phyloP scores from a whole-genome alignment of 257 asterid genomes.

The Verbascum thapsus region DNA sequence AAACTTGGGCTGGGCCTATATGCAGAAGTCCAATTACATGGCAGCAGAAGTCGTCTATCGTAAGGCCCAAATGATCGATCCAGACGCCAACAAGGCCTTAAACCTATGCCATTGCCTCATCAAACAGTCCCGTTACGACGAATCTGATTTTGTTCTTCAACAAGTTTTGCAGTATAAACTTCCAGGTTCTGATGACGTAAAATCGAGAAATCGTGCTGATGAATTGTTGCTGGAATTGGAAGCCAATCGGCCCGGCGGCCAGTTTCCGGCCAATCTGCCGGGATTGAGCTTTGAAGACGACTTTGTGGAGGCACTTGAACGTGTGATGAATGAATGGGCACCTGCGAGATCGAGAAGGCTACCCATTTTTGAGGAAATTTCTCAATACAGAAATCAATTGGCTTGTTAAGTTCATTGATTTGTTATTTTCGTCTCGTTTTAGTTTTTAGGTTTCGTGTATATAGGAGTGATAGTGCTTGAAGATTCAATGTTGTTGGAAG shows the following conservation, averaged over 20 bases:
- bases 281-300: slow-evolving; percentile 54
- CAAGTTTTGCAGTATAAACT: slow-evolving; percentile 54
- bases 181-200: slow-evolving; percentile 63
- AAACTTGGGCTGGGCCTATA: slow-evolving; percentile 89
- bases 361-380: slow-evolving; percentile 83
- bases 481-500: slow-evolving; percentile 2
- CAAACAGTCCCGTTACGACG: slow-evolving; percentile 56
- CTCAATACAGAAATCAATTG: slow-evolving; percentile 70
- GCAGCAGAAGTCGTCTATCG: slow-evolving; percentile 82
- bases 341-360: slow-evolving; percentile 73
- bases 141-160: slow-evolving; percentile 58
- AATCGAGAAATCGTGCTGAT: slow-evolving; percentile 53
- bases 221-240: slow-evolving; percentile 56
- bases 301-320: slow-evolving; percentile 57
- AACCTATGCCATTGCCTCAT: slow-evolving; percentile 75
- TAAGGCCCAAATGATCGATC: slow-evolving; percentile 87
- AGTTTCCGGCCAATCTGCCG: slow-evolving; percentile 17
- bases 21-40: slow-evolving; percentile 68
- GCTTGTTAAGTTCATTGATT: slow-evolving; percentile 52
- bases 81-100: slow-evolving; percentile 81
- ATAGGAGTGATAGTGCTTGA: not conserved
- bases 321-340: slow-evolving; percentile 55
- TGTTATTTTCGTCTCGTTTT: not conserved
- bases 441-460: not conserved
- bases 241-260: slow-evolving; percentile 28